Evolutionary conservation across 257 asterid genomes (phyloP).

Genomic region (Scutellaria galericulata): DNA sequence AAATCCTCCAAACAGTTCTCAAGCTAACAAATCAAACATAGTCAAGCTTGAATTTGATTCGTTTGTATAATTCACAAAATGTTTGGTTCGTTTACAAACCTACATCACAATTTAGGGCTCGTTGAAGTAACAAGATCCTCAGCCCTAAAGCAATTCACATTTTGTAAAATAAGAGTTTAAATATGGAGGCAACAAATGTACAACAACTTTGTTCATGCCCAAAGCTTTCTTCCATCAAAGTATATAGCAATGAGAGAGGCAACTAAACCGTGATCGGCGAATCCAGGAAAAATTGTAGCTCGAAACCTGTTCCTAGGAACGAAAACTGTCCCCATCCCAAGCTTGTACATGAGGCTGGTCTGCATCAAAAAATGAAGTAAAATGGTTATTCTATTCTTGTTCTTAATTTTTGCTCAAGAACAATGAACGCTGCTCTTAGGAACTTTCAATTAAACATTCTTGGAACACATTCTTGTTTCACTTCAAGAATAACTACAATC

Average conservation of each 20-base stretch:
- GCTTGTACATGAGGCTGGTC: conserved; percentile 89
- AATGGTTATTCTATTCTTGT: neutral
- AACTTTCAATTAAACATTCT: neutral
- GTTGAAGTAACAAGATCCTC: neutral
- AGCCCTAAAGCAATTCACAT: neutral
- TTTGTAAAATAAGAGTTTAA: conserved; percentile 11
- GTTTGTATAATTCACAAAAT: too few relatives aligned
- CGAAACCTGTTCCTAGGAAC: conserved; percentile 82
- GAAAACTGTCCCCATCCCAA: conserved; percentile 63
- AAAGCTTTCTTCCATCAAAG: conserved; percentile 77
- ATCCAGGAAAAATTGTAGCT: conserved; percentile 83
- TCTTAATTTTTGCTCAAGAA: neutral
- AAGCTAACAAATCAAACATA: too few relatives aligned
- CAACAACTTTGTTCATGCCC: conserved; percentile 54
- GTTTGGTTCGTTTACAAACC: too few relatives aligned
- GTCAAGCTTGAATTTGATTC: too few relatives aligned
- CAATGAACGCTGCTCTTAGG: neutral
- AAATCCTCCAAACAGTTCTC: too few relatives aligned
- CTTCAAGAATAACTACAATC: neutral
- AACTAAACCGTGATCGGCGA: conserved; percentile 55
- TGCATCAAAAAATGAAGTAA: conserved; percentile 47
- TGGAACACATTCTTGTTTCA: neutral
- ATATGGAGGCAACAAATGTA: neutral
- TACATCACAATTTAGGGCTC: neutral
- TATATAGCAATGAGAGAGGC: conserved; percentile 67